Base-by-base conservation (phyloP, 306 rosid genomes). In the Dalbergia cultrata region DNA sequence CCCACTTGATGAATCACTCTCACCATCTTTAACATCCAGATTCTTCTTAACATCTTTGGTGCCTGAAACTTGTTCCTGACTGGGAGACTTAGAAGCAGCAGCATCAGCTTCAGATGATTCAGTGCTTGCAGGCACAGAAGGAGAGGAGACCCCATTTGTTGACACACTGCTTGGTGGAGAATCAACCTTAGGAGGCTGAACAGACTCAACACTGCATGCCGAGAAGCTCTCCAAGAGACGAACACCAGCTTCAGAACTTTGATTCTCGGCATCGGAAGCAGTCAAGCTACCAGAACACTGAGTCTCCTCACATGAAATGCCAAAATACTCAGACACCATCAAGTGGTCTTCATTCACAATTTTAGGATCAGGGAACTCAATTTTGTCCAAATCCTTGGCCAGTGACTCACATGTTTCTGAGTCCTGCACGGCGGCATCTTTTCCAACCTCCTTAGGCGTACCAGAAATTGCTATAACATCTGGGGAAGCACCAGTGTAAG, bases 351-450 rank as follows among this genome's bases (percentile, higher is more conserved):
- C 99, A 76, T 92, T 93, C 5, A 19, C 94, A 63, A 96, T 87
- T 78, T 93, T 92, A 0, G 93, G 99, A 79, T 93, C 97, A 0
- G 98, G 99, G 85, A 96, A 96, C 85, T 96, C 99, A 12, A 96
- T 87, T 88, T 87, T 96, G 45, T 93, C 97, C 18, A 96, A 82
- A 76, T 92, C 97, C 67, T 82, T 74, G 9, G 93, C 78, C 49
- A 83, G 67, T 0, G 91, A 87, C 83, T 89, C 88, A 0, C 74
- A 77, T 39, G 88, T 74, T 66, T 90, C 94, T 0, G 87, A 72
- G 84, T 87, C 86, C 66, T 78, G 86, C 37, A 21, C 79, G 5
- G 86, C 11, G 13, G 57, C 82, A 67, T 77, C 78, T 9, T 72
- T 16, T 11, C 77, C 83, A 62, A 49, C 70, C 78, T 76, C 58